A percentile compares a stretch with the other conserved stretches of the same genome.
These are phyloP conservation scores for Agaricus subrufescens DNA, from an alignment of 768 basidiomycete species.

Conservation along the genomic window DNA sequence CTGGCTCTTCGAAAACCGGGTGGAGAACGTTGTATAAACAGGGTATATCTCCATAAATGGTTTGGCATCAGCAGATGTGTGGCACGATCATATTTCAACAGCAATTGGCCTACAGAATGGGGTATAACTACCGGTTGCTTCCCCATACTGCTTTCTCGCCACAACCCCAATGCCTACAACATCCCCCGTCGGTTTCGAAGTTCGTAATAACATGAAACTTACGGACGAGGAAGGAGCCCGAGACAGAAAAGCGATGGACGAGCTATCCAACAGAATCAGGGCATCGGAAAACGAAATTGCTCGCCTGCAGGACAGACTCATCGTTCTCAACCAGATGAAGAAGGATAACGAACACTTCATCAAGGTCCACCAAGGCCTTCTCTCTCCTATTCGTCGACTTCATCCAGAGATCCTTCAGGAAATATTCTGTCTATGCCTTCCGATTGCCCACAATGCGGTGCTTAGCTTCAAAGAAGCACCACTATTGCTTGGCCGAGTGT, in stretches of 20 bases:
- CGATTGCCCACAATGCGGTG: conserved; percentile 6
- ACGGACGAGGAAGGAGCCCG: too few species aligned
- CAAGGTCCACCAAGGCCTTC: background rate
- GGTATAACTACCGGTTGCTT: too few species aligned
- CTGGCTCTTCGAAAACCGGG: too few species aligned
- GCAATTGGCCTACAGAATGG: too few species aligned
- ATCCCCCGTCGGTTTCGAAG: too few species aligned
- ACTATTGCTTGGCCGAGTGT: conserved; percentile 10
- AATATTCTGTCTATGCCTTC: conserved; percentile 12
- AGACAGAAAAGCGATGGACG: too few species aligned
- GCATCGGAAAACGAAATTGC: background rate
- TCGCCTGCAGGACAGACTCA: background rate
- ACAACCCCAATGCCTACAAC: too few species aligned
- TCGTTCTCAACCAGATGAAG: background rate
- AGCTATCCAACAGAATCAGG: background rate
- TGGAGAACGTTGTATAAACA: too few species aligned
- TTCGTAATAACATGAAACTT: background rate
- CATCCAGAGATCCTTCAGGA: conserved; percentile 5
- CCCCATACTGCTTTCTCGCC: too few species aligned
- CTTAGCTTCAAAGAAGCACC: conserved; percentile 12
- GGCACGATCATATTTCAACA: too few species aligned
- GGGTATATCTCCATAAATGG: too few species aligned
- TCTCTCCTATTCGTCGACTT: conserved; percentile 9
- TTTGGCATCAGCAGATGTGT: too few species aligned
- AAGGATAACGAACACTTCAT: background rate